Conservation (phyloP, 768 basidiomycete species). For the Gloeophyllum trabeum region DNA sequence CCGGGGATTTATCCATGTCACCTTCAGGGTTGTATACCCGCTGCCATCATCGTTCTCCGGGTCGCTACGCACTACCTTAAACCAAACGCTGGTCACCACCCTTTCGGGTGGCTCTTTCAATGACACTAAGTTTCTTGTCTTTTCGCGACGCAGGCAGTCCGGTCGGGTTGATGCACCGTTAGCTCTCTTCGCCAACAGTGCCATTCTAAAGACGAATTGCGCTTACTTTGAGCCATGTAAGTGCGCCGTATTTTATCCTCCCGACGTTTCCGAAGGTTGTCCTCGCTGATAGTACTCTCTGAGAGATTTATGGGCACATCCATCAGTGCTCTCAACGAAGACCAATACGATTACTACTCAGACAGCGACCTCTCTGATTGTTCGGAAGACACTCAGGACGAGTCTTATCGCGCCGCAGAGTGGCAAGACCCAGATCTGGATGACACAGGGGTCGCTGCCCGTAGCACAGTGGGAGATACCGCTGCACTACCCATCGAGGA, state of each 20-base stretch:
- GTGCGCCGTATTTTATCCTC: not conserved
- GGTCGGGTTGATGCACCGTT: not conserved
- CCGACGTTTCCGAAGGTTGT: not conserved
- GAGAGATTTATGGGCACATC: not conserved
- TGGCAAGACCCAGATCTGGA: not conserved
- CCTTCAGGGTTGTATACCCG: no score
- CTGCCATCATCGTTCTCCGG: no score
- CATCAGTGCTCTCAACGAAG: not conserved
- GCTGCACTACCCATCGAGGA: not conserved
- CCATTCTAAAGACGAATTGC: not conserved
- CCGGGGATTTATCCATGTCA: no score
- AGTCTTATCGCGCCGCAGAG: not conserved
- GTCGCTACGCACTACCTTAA: no score
- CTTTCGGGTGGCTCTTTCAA: not conserved
- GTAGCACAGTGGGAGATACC: not conserved
- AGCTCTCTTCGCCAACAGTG: not conserved
- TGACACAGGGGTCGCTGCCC: not conserved
- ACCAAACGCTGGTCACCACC: no score
- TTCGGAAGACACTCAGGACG: not conserved
- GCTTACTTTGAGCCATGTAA: not conserved
- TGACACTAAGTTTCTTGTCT: constrained; percentile 1
- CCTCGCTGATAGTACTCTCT: not conserved
- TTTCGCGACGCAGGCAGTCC: not conserved
- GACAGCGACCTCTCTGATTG: no score
- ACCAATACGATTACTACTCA: not conserved